Evolutionary conservation across 805 yeast species (phyloP).

Genomic region (Ascoidea rubescens): DNA sequence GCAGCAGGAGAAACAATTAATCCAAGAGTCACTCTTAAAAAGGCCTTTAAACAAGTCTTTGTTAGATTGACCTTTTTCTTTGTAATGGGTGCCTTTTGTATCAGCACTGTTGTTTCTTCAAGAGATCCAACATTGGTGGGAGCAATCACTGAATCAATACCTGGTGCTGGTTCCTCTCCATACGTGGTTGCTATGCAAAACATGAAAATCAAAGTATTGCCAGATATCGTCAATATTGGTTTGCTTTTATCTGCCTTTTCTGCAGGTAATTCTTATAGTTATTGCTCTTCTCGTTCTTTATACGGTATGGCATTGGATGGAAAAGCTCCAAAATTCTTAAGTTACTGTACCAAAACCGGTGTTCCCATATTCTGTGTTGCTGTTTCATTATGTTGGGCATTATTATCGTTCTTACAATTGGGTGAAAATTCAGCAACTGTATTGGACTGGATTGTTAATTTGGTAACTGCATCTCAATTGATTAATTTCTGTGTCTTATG

Average conservation of each 20-base stretch:
- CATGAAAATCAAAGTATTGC: slow-evolving; percentile 50
- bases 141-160: slow-evolving; percentile 42
- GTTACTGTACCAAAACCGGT: slow-evolving; percentile 49
- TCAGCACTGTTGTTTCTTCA: slow-evolving; percentile 23
- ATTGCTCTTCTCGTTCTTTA: slow-evolving; percentile 54
- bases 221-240: slow-evolving; percentile 67
- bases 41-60: slow-evolving; percentile 66
- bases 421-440: slow-evolving; percentile 46
- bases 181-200: slow-evolving; percentile 74
- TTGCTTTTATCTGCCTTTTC: slow-evolving; percentile 65
- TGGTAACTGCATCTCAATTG: slow-evolving; percentile 59
- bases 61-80: slow-evolving; percentile 54
- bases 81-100: slow-evolving; percentile 59
- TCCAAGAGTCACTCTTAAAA: slow-evolving; percentile 63
- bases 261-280: slow-evolving; percentile 74
- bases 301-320: slow-evolving; percentile 62
- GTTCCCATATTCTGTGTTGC: slow-evolving; percentile 51
- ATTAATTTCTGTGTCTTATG: slow-evolving; percentile 45
- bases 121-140: slow-evolving; percentile 46
- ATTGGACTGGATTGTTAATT: slow-evolving; percentile 56
- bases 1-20: slow-evolving; percentile 70
- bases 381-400: slow-evolving; percentile 40
- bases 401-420: slow-evolving; percentile 52
- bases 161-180: slow-evolving; percentile 66
- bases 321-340: slow-evolving; percentile 56